A percentile compares a stretch with the other conserved stretches of the same genome.
Conservation (phyloP, 352 stramenopile species). For the Globisporangium paddicum region DNA sequence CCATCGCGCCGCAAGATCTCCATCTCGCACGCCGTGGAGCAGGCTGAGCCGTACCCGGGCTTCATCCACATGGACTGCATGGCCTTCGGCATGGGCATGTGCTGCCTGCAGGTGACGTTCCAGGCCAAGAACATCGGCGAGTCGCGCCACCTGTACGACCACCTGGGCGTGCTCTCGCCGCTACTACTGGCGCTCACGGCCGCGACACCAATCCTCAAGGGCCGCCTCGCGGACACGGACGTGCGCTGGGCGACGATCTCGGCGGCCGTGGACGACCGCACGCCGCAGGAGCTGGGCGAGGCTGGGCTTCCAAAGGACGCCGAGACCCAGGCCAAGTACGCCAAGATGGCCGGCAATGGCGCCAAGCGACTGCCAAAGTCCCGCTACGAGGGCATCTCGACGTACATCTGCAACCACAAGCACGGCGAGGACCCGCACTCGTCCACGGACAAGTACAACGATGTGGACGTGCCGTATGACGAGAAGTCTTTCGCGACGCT, state of each 20-base stretch:
- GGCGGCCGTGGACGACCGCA: slow-evolving; percentile 95
- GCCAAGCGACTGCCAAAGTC: slow-evolving; percentile 94
- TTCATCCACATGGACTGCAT: slow-evolving; percentile 99
- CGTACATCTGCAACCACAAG: slow-evolving; percentile 90
- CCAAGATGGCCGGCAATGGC: slow-evolving; percentile 92
- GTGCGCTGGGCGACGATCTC: slow-evolving; percentile 97
- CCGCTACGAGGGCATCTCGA: slow-evolving; percentile 90
- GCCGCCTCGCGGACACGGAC: slow-evolving; percentile 89
- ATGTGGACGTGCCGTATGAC: slow-evolving; percentile 95
- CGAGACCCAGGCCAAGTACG: slow-evolving; percentile 66
- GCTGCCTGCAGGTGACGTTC: slow-evolving; percentile 99
- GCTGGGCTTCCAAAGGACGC: slow-evolving; percentile 31
- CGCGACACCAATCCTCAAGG: slow-evolving; percentile 97
- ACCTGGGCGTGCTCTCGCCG: slow-evolving; percentile 97
- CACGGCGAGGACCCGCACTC: slow-evolving; percentile 70
- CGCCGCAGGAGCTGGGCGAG: slow-evolving; percentile 70
- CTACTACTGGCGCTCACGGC: slow-evolving; percentile 98
- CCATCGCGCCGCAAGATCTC: slow-evolving; percentile 58
- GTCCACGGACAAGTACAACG: slow-evolving; percentile 87
- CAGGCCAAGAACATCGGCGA: slow-evolving; percentile 98
- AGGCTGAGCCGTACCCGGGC: slow-evolving; percentile 73
- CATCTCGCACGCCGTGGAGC: slow-evolving; percentile 61
- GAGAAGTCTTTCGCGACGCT: slow-evolving; percentile 91
- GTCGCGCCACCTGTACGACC: slow-evolving; percentile 98
- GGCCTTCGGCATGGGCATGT: slow-evolving; percentile 99